Percentiles rank a stretch among this genome's conserved stretches.
phyloP scores from a whole-genome alignment of 345 rosid species.

The Passiflora organensis region DNA sequence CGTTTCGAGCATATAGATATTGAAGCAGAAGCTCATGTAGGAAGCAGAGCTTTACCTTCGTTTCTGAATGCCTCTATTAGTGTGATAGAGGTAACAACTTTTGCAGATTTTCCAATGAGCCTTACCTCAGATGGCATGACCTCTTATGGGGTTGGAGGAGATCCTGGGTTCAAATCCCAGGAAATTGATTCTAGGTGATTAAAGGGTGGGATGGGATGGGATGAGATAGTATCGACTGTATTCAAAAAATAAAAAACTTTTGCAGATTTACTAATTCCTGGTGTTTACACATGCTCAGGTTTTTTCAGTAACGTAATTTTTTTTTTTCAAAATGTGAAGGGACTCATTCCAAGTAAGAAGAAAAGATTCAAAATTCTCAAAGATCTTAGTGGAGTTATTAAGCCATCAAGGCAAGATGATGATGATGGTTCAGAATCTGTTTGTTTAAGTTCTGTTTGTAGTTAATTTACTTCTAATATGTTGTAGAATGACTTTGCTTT shows the following conservation, averaged over 20 bases:
- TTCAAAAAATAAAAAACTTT: too few species aligned
- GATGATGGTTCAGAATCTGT: constrained; percentile 3
- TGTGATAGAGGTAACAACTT: constrained; percentile 44
- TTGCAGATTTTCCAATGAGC: too few species aligned
- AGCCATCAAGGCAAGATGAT: constrained; percentile 53
- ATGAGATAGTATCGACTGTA: too few species aligned
- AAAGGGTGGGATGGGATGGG: too few species aligned
- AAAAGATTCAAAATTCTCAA: constrained; percentile 52
- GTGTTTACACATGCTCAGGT: too few species aligned
- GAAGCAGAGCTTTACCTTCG: constrained; percentile 60
- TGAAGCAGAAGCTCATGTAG: constrained; percentile 55
- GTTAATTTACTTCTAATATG: not conserved
- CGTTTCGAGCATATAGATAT: constrained; percentile 6
- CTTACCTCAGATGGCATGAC: too few species aligned
- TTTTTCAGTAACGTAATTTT: not conserved
- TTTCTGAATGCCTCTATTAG: constrained; percentile 38
- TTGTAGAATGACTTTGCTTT: constrained; percentile 61
- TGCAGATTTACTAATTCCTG: too few species aligned
- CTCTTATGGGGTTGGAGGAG: too few species aligned
- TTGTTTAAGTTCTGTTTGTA: not conserved
- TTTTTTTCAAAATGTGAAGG: constrained; percentile 4
- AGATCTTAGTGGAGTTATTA: constrained; percentile 63
- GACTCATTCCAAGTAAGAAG: constrained; percentile 43
- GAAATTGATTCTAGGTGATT: too few species aligned
- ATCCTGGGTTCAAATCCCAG: too few species aligned